Percentiles rank a stretch among this genome's conserved stretches.
Evolutionary conservation across 164 flowering plant species (phyloP).

Genomic region (Vitis vinifera): ASM3070453v1 NC_081813.1:20363001-20363500

Average conservation of each 20-base stretch:
- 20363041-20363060: no score
- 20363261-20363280: neutral
- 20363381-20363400: neutral
- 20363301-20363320: neutral
- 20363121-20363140: no score
- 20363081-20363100: no score
- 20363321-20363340: neutral
- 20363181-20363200: no score
- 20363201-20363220: no score
- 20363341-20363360: neutral
- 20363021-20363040: neutral
- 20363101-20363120: no score
- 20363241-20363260: neutral
- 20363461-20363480: neutral
- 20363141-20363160: no score
- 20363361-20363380: neutral
- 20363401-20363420: neutral
- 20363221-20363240: no score
- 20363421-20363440: neutral
- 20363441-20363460: constrained; percentile 1
- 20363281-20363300: neutral
- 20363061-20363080: no score
- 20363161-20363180: no score
- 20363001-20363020: neutral
- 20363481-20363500: neutral